phyloP scores from a whole-genome alignment of 208 protist species.

The Angomonas deanei region DNA sequence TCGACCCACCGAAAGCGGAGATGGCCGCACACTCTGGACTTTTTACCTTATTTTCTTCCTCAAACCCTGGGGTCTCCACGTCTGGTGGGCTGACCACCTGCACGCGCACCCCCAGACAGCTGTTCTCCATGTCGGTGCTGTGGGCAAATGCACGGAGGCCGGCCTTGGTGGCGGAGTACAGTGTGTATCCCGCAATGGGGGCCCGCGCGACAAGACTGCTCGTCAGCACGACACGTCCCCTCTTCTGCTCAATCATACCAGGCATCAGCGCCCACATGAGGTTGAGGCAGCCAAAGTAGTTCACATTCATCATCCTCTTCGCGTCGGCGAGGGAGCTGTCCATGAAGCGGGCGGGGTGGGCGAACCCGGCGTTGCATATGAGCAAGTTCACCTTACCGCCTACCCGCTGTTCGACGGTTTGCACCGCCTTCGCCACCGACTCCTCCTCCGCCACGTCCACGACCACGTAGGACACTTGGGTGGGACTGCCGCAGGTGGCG shows the following conservation, averaged over 20 bases:
- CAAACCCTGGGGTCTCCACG: constrained; percentile 79
- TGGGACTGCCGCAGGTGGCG: constrained; percentile 22
- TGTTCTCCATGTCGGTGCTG: constrained; percentile 83
- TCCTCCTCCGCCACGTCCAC: constrained; percentile 74
- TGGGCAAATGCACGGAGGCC: constrained; percentile 84
- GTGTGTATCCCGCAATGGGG: constrained; percentile 75
- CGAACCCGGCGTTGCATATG: constrained; percentile 82
- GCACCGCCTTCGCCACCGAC: constrained; percentile 29
- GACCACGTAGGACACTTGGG: constrained; percentile 52
- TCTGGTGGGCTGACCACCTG: constrained; percentile 83
- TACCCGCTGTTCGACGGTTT: constrained; percentile 23
- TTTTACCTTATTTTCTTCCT: constrained; percentile 78
- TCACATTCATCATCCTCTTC: constrained; percentile 76
- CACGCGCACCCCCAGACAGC: constrained; percentile 66
- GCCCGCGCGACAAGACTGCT: constrained; percentile 72
- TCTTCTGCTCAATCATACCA: constrained; percentile 42
- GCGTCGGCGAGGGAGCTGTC: constrained; percentile 55
- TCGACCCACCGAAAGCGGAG: constrained; percentile 63
- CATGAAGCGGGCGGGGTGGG: constrained; percentile 73
- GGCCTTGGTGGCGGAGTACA: constrained; percentile 85
- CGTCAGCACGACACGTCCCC: constrained; percentile 75
- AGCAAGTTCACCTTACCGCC: constrained; percentile 58
- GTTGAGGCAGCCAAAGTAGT: constrained; percentile 85
- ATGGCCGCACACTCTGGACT: constrained; percentile 76
- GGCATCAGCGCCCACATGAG: constrained; percentile 69